These are phyloP conservation scores for Cutaneotrichosporon curvatum DNA, from an alignment of 1,284 basidiomycete genomes.

Conservation along the genomic window DNA sequence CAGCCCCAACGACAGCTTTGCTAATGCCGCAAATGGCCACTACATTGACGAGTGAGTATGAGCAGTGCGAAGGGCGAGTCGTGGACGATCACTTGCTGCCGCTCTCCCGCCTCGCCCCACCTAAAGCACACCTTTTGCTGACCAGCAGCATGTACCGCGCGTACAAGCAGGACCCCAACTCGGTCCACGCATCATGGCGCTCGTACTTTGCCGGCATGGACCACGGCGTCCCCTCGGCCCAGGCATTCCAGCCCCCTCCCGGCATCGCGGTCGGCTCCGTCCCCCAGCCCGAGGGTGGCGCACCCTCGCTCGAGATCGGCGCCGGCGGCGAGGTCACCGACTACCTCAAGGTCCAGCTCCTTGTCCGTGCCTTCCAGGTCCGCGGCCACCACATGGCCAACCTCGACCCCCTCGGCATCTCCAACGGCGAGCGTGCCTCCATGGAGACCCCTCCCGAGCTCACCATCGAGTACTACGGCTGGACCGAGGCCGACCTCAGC, in stretches of 20 bases:
- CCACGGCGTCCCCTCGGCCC: slow-evolving; percentile 71
- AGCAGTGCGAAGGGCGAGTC: no score
- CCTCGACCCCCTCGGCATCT: slow-evolving; percentile 89
- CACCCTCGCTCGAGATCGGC: slow-evolving; percentile 66
- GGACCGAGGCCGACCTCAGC: slow-evolving; percentile 85
- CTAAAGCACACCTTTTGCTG: background rate
- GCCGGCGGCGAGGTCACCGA: slow-evolving; percentile 71
- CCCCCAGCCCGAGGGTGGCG: slow-evolving; percentile 65
- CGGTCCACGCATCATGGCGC: slow-evolving; percentile 92
- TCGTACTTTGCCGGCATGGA: slow-evolving; percentile 92
- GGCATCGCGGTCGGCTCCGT: slow-evolving; percentile 47
- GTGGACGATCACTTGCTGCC: no score
- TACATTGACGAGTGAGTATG: slow-evolving; percentile 72
- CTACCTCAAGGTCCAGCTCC: slow-evolving; percentile 92
- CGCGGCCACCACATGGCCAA: slow-evolving; percentile 94
- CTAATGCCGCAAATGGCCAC: slow-evolving; percentile 85
- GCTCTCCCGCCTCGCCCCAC: background rate
- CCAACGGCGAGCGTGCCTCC: slow-evolving; percentile 70
- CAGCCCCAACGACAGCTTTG: slow-evolving; percentile 55
- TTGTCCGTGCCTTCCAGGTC: slow-evolving; percentile 97
- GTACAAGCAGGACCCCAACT: slow-evolving; percentile 83
- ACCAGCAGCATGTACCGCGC: slow-evolving; percentile 68
- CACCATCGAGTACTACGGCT: slow-evolving; percentile 87
- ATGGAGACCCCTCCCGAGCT: slow-evolving; percentile 74
- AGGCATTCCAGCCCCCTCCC: slow-evolving; percentile 82